Evolutionary conservation across 345 rosid genomes (phyloP), one percentile per base, ranked within the genome.

Genomic region (Barbarea vulgaris): DNA sequence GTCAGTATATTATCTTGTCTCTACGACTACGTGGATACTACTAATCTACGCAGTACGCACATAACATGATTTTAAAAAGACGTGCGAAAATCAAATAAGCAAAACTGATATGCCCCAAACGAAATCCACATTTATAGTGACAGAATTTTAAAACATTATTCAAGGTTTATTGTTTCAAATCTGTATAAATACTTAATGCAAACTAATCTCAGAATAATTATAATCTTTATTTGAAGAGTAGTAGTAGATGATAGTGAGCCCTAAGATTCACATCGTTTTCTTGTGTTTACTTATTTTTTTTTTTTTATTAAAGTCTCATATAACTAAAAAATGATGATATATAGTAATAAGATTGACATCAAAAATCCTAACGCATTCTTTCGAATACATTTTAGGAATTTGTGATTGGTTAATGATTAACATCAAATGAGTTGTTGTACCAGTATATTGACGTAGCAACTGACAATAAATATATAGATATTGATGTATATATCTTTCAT

Each of bases 101-200:
- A 30, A 41, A n/a, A 62, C 76, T 3, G 63, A 64, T 73, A 30
- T 30, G 7, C 42, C 55, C 13, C 39, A 46, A 65, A 65, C 57
- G 66, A 65, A 65, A 74, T 74, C 66, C 77, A 74, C 64, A 72
- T 72, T 62, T 62, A 13, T 51, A 19, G 48, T 55, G 78, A 74
- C 28, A 53, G n/a, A 15, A 10, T 61, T 61, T 72, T 24, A 1
- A 72, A 50, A 60, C 60, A 37, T 50, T 51, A 53, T 73, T 73
- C 63, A 44, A 27, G 12, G 31, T 50, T 33, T 50, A 14, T 25
- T 18, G n/a, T 36, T 50, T 10, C 0, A 22, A 60, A 36, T 17
- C 13, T 63, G 30, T 36, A 19, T n/a, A n/a, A 7, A 17, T 46
- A 31, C 1, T 24, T 59, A 72, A 72, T 27, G 31, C 19, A n/a